Evolutionary conservation across 345 rosid species (phyloP).

Genomic region (Boechera stricta): DNA sequence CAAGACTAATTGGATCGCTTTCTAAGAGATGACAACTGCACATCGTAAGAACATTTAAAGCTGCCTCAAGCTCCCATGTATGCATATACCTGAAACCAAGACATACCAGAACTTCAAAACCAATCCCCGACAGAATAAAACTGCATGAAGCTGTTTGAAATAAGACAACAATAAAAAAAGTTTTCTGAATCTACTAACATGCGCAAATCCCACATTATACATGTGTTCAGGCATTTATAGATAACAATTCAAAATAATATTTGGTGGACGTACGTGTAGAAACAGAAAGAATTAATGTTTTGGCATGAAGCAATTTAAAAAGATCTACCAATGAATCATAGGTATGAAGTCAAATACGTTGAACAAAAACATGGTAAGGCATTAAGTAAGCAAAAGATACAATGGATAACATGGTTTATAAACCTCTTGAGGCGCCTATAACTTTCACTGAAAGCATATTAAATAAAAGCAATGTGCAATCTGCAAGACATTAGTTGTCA

Average conservation of each 20-base stretch:
- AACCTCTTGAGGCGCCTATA: neutral
- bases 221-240: neutral
- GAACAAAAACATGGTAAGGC: conserved; percentile 25
- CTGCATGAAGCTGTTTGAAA: conserved; percentile 22
- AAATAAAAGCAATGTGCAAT: conserved; percentile 4
- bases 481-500: conserved; percentile 11
- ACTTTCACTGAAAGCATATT: conserved; percentile 1
- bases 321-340: conserved; percentile 20
- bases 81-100: conserved; percentile 72
- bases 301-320: neutral
- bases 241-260: neutral
- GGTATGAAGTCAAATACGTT: conserved; percentile 6
- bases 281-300: conserved; percentile 7
- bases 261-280: neutral
- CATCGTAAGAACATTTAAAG: conserved; percentile 95
- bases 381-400: conserved; percentile 7
- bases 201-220: conserved; percentile 13
- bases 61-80: conserved; percentile 92
- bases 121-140: neutral
- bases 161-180: conserved; percentile 2
- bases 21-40: conserved; percentile 88
- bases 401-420: conserved; percentile 7
- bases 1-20: conserved; percentile 63
- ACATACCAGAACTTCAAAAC: conserved; percentile 13
- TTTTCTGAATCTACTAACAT: neutral